phyloP scores from a whole-genome alignment of 495 filamentous ascomycete genomes.

The Diplogelasinospora grovesii region DNA sequence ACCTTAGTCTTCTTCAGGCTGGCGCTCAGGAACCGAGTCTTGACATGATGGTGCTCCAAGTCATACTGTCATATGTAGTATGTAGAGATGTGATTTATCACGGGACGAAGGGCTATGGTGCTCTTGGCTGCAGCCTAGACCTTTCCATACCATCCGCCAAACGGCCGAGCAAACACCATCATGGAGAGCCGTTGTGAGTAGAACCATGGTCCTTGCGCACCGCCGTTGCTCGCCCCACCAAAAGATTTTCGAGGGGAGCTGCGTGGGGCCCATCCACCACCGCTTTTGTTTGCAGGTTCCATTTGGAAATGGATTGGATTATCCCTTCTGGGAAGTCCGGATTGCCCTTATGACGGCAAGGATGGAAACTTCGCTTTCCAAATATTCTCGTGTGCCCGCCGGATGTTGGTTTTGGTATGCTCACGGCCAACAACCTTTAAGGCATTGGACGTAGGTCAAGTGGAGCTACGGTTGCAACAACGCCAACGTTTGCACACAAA shows the following conservation, averaged over 20 bases:
- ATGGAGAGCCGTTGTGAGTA: too few species aligned
- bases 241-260: too few species aligned
- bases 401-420: neutral
- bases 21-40: too few species aligned
- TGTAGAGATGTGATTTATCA: neutral
- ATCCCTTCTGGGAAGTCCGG: slow-evolving; percentile 20
- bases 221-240: too few species aligned
- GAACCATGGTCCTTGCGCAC: slow-evolving; percentile 8
- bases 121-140: neutral
- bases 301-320: neutral
- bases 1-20: too few species aligned
- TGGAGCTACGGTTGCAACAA: too few species aligned
- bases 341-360: slow-evolving; percentile 10
- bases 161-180: slow-evolving; percentile 2
- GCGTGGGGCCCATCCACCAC: slow-evolving; percentile 11
- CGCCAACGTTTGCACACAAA: neutral
- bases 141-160: neutral
- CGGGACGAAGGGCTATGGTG: neutral
- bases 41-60: too few species aligned
- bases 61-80: neutral
- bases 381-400: neutral
- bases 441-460: too few species aligned
- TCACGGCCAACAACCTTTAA: neutral
- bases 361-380: slow-evolving; percentile 14
- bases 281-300: neutral